Percentiles rank a stretch among this genome's conserved stretches.
Conservation (phyloP, 208 protist genomes). For the Crithidia acanthocephali region DNA sequence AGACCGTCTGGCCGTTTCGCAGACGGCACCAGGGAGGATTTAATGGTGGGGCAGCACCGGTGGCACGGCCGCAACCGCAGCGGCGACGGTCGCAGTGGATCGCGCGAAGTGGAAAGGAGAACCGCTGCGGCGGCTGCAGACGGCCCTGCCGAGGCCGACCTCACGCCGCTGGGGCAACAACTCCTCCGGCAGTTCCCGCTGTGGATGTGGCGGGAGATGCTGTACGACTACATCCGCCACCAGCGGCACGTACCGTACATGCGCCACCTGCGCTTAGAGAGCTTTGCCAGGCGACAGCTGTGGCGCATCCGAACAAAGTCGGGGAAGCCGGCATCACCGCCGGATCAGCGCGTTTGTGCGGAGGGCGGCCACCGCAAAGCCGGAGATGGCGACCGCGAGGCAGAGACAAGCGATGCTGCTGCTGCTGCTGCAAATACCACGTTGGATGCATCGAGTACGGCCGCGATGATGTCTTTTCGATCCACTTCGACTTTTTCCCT, state of each 20-base stretch:
- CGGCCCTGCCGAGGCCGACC: not conserved
- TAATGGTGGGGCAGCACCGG: too few relatives aligned
- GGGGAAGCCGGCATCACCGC: not conserved
- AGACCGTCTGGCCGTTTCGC: not conserved
- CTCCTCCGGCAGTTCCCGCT: conserved; percentile 1
- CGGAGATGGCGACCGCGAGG: too few relatives aligned
- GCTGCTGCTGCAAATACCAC: too few relatives aligned
- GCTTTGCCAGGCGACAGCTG: too few relatives aligned
- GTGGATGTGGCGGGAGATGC: conserved; percentile 5
- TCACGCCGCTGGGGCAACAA: not conserved
- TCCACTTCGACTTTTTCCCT: not conserved
- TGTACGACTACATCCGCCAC: not conserved
- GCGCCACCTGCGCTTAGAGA: not conserved
- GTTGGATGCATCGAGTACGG: too few relatives aligned
- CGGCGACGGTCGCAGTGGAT: too few relatives aligned
- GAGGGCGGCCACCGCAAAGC: too few relatives aligned
- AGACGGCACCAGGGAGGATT: too few relatives aligned
- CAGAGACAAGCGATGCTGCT: too few relatives aligned
- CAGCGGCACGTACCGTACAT: not conserved
- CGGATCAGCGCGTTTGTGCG: too few relatives aligned
- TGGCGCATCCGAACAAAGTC: not conserved
- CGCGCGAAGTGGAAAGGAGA: not conserved
- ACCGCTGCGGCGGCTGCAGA: not conserved
- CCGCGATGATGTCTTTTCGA: too few relatives aligned
- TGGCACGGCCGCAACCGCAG: too few relatives aligned